Evolutionary conservation across 2,329 filamentous ascomycete genomes (phyloP).

Genomic region (Tolypocladium inflatum): DNA sequence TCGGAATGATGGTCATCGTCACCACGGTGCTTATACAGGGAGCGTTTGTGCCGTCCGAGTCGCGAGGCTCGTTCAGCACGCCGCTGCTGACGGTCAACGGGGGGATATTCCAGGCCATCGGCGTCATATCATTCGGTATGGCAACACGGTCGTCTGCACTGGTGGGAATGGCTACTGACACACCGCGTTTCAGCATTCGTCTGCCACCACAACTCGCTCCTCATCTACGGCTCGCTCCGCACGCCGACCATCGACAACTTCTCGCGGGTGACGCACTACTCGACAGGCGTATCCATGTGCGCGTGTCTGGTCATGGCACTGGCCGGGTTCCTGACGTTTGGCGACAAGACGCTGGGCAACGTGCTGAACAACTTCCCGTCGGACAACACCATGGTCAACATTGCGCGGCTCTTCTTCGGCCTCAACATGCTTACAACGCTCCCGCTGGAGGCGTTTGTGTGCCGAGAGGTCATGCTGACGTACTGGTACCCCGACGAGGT

Average conservation of each 20-base stretch:
- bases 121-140: slow-evolving; percentile 93
- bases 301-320: slow-evolving; percentile 85
- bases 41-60: slow-evolving; percentile 59
- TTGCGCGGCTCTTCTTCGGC: slow-evolving; percentile 90
- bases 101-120: slow-evolving; percentile 91
- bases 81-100: slow-evolving; percentile 69
- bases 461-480: slow-evolving; percentile 89
- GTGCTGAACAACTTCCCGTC: slow-evolving; percentile 95
- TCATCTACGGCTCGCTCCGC: slow-evolving; percentile 92
- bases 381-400: slow-evolving; percentile 86
- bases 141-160: background rate
- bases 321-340: slow-evolving; percentile 85
- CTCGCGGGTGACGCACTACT: slow-evolving; percentile 85
- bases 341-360: slow-evolving; percentile 84
- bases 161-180: background rate
- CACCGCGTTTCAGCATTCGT: slow-evolving; percentile 41
- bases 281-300: slow-evolving; percentile 80
- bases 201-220: slow-evolving; percentile 86
- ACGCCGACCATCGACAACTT: slow-evolving; percentile 96
- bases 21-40: slow-evolving; percentile 81
- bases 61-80: slow-evolving; percentile 60
- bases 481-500: slow-evolving; percentile 64
- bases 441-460: slow-evolving; percentile 94
- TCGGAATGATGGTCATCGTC: slow-evolving; percentile 90
- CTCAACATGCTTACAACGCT: slow-evolving; percentile 98